Evolutionary conservation across 805 yeast genomes (phyloP).

Genomic region (Candida mattraensis): DNA sequence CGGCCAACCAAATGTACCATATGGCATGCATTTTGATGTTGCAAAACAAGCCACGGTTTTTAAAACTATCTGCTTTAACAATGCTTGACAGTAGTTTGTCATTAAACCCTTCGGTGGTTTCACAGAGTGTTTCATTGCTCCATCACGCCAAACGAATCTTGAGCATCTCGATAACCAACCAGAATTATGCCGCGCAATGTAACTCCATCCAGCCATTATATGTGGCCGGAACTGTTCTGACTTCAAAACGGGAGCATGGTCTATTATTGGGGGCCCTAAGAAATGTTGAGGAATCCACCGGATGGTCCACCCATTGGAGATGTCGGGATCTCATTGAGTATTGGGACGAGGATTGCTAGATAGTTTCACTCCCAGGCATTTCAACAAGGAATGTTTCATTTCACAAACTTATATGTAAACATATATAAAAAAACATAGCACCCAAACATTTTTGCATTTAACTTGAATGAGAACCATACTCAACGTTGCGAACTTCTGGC

Average conservation of each 20-base stretch:
- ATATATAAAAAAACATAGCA: too few species aligned
- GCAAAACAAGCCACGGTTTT: slow-evolving; percentile 40
- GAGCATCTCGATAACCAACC: slow-evolving; percentile 35
- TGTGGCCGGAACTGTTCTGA: slow-evolving; percentile 27
- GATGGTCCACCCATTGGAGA: slow-evolving; percentile 30
- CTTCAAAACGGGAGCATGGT: slow-evolving; percentile 25
- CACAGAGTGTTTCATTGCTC: slow-evolving; percentile 28
- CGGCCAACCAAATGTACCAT: slow-evolving; percentile 42
- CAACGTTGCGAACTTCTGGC: neutral
- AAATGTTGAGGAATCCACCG: slow-evolving; percentile 27
- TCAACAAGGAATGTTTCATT: too few species aligned
- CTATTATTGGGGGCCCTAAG: slow-evolving; percentile 24
- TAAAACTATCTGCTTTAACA: slow-evolving; percentile 25
- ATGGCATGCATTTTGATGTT: slow-evolving; percentile 41
- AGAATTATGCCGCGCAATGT: slow-evolving; percentile 28
- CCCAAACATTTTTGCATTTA: too few species aligned
- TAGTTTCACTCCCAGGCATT: too few species aligned
- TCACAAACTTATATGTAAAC: too few species aligned
- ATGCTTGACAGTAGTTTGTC: slow-evolving; percentile 9
- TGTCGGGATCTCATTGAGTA: slow-evolving; percentile 27
- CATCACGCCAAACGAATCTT: slow-evolving; percentile 40
- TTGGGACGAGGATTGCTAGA: slow-evolving; percentile 20
- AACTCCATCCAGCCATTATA: slow-evolving; percentile 30
- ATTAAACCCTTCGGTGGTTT: neutral
- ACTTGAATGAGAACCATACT: slow-evolving; percentile 1